phyloP scores from a whole-genome alignment of 495 filamentous ascomycete species.

The Hyaloscypha hepaticicola region DNA sequence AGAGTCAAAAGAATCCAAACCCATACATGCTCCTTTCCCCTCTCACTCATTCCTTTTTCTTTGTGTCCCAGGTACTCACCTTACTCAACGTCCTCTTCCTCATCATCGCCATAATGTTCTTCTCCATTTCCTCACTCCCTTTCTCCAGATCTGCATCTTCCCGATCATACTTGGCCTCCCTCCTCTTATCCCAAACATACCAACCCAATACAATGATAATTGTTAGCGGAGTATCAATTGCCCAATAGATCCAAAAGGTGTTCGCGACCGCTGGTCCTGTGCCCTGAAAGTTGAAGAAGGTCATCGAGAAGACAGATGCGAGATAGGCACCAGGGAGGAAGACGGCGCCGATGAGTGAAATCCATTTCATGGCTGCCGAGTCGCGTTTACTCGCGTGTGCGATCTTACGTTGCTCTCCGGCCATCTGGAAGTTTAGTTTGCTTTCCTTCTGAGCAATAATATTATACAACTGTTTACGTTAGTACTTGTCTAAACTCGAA shows the following conservation, averaged over 20 bases:
- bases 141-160: conserved; percentile 51
- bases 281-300: conserved; percentile 52
- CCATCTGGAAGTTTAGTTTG: conserved; percentile 56
- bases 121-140: conserved; percentile 54
- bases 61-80: conserved; percentile 41
- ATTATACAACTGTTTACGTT: conserved; percentile 48
- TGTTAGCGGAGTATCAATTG: conserved; percentile 50
- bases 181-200: conserved; percentile 45
- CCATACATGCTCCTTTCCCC: neutral
- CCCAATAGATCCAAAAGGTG: conserved; percentile 56
- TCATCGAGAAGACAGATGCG: conserved; percentile 55
- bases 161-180: conserved; percentile 42
- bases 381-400: conserved; percentile 57
- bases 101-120: conserved; percentile 51
- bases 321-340: conserved; percentile 56
- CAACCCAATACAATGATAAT: conserved; percentile 44
- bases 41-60: conserved; percentile 22
- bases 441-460: conserved; percentile 59
- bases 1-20: neutral
- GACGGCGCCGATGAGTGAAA: conserved; percentile 54
- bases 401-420: conserved; percentile 53
- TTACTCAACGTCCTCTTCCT: conserved; percentile 53
- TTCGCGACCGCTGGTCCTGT: conserved; percentile 35
- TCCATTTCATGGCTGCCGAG: conserved; percentile 54
- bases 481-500: neutral